A percentile compares a stretch with the other conserved stretches of the same genome.
These are phyloP conservation scores for Gnomoniopsis sp. DNA, from an alignment of 2,329 filamentous ascomycete species.

Conservation along the genomic window DNA sequence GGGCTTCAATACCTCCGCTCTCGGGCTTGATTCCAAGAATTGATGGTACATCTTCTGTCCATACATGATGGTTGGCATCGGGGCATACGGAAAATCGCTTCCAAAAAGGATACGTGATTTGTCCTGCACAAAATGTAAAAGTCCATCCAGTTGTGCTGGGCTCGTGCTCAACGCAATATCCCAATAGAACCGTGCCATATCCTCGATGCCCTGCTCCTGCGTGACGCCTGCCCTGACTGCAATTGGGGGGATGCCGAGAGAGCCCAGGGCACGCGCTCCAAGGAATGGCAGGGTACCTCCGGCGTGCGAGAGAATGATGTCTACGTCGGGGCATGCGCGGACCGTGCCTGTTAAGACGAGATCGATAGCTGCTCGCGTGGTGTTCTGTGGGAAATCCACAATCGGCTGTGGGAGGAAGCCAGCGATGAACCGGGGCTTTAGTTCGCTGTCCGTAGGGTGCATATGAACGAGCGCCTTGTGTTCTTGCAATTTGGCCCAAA, in stretches of 20 bases:
- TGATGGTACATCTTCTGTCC: conserved; percentile 7
- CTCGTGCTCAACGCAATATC: conserved; percentile 31
- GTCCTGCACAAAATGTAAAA: conserved; percentile 26
- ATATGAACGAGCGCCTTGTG: conserved; percentile 25
- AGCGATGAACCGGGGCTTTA: conserved; percentile 14
- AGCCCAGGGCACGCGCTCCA: conserved; percentile 24
- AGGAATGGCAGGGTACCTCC: conserved; percentile 41
- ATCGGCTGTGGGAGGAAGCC: conserved; percentile 24
- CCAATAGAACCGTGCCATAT: conserved; percentile 31
- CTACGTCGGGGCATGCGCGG: conserved; percentile 29
- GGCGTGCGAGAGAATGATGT: conserved; percentile 43
- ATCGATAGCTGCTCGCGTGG: conserved; percentile 38
- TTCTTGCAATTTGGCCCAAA: conserved; percentile 24
- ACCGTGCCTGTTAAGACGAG: conserved; percentile 33
- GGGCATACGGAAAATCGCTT: conserved; percentile 34
- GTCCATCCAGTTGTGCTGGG: conserved; percentile 24
- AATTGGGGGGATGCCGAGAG: conserved; percentile 14
- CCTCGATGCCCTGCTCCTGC: conserved; percentile 13
- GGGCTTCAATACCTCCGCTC: conserved; percentile 6
- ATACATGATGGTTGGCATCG: conserved; percentile 15
- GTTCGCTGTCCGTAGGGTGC: conserved; percentile 21
- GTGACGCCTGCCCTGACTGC: conserved; percentile 2
- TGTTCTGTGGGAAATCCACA: conserved; percentile 38
- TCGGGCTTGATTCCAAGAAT: conserved; percentile 11
- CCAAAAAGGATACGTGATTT: conserved; percentile 30